A percentile compares a stretch with the other conserved stretches of the same genome.
These are phyloP conservation scores for Clonostachys byssicola DNA, from an alignment of 2,329 filamentous ascomycete genomes.

Conservation along the genomic window DNA sequence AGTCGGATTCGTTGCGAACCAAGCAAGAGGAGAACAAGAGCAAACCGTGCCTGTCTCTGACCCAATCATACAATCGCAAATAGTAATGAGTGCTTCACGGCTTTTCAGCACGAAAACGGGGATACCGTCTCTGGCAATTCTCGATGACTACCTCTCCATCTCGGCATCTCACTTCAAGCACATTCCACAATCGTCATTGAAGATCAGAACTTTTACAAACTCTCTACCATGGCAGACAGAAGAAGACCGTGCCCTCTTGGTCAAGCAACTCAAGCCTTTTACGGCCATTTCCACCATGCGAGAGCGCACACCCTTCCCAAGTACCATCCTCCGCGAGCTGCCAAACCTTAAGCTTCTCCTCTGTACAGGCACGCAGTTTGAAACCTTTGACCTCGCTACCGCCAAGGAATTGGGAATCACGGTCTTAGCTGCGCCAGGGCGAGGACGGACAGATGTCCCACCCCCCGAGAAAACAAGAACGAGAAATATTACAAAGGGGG, in stretches of 20 bases:
- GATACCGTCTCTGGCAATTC: slow-evolving; percentile 43
- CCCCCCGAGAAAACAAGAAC: neutral
- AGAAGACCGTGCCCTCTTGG: slow-evolving; percentile 48
- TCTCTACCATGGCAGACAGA: slow-evolving; percentile 58
- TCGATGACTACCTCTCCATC: slow-evolving; percentile 68
- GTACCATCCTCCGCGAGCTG: slow-evolving; percentile 44
- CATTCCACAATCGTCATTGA: slow-evolving; percentile 38
- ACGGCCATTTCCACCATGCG: slow-evolving; percentile 56
- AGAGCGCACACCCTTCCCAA: slow-evolving; percentile 60
- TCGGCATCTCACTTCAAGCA: slow-evolving; percentile 50
- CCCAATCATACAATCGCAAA: too few species aligned
- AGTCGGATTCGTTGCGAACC: too few species aligned
- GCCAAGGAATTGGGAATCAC: slow-evolving; percentile 42
- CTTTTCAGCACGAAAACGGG: too few species aligned
- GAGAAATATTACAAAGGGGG: slow-evolving; percentile 19
- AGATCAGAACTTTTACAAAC: slow-evolving; percentile 41
- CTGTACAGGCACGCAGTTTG: slow-evolving; percentile 57
- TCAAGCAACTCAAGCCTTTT: slow-evolving; percentile 55
- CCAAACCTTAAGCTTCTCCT: slow-evolving; percentile 62
- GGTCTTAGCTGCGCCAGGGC: slow-evolving; percentile 45
- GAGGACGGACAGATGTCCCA: slow-evolving; percentile 13
- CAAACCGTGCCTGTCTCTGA: too few species aligned
- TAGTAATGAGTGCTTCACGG: too few species aligned
- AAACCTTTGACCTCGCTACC: slow-evolving; percentile 50
- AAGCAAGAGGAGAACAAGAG: too few species aligned